Evolutionary conservation across 352 stramenopile species (phyloP).

Genomic region (Globisporangium apiculatum): DNA sequence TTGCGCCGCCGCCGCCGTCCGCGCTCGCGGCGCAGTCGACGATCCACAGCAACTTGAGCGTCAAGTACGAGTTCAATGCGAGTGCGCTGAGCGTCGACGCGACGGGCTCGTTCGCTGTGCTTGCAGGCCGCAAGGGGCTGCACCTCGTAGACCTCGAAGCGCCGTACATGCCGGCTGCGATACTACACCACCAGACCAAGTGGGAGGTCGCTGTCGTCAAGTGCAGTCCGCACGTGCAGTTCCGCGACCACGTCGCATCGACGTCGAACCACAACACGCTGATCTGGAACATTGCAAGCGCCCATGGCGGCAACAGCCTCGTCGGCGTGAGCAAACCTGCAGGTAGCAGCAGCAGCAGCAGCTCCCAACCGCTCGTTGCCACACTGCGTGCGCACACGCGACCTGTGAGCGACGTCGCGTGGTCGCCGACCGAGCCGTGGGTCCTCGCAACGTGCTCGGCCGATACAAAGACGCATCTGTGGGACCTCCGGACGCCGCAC

Average conservation of each 20-base stretch:
- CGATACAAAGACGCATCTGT: constrained; percentile 75
- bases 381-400: constrained; percentile 71
- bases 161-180: constrained; percentile 44
- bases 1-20: neutral
- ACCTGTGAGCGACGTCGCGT: constrained; percentile 69
- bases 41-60: constrained; percentile 46
- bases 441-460: constrained; percentile 74
- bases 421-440: constrained; percentile 63
- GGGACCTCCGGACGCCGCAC: constrained; percentile 70
- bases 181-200: constrained; percentile 75
- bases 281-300: constrained; percentile 61
- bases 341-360: constrained; percentile 1
- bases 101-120: constrained; percentile 51
- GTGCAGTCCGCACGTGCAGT: constrained; percentile 68
- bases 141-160: constrained; percentile 69
- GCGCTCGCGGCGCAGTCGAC: constrained; percentile 14
- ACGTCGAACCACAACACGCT: constrained; percentile 80
- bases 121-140: constrained; percentile 61
- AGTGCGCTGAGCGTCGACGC: constrained; percentile 68
- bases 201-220: constrained; percentile 75
- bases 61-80: constrained; percentile 59
- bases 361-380: constrained; percentile 45
- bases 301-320: constrained; percentile 8
- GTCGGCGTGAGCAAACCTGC: constrained; percentile 7
- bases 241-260: constrained; percentile 59